These are phyloP conservation scores for Emmonsiellopsis sp. DNA, from an alignment of 2,329 filamentous ascomycete species.

Conservation along the genomic window DNA sequence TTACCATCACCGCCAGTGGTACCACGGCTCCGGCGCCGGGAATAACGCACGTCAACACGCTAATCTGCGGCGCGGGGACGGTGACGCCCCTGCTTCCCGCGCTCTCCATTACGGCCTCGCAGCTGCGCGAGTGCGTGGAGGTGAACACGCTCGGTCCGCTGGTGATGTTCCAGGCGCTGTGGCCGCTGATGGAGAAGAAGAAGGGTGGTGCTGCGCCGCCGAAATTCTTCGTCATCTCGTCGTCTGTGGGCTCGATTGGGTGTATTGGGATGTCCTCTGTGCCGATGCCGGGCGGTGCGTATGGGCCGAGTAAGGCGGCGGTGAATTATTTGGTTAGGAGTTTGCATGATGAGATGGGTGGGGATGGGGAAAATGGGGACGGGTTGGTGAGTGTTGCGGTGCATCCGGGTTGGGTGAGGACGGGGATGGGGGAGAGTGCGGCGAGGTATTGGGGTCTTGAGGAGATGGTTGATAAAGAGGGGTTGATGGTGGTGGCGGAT, in stretches of 20 bases:
- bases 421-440: constrained; percentile 18
- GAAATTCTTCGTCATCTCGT: constrained; percentile 15
- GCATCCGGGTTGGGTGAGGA: constrained; percentile 33
- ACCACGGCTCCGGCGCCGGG: too few species aligned
- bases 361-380: constrained; percentile 8
- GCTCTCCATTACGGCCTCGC: constrained; percentile 22
- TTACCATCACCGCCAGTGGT: constrained; percentile 12
- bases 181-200: constrained; percentile 9
- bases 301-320: constrained; percentile 17
- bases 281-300: constrained; percentile 13
- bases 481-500: constrained; percentile 21
- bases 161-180: constrained; percentile 15
- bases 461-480: constrained; percentile 1
- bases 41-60: constrained; percentile 19
- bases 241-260: constrained; percentile 16
- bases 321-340: constrained; percentile 14
- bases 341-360: constrained; percentile 18
- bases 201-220: constrained; percentile 1
- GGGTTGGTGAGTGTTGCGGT: constrained; percentile 14
- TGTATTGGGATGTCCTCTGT: constrained; percentile 7
- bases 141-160: constrained; percentile 28
- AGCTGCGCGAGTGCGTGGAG: constrained; percentile 12
- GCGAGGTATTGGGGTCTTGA: constrained; percentile 22
- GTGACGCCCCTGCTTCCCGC: constrained; percentile 52
- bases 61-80: constrained; percentile 24